Evolutionary conservation across 306 rosid genomes (phyloP).

Genomic region (Rosa rugosa): DNA sequence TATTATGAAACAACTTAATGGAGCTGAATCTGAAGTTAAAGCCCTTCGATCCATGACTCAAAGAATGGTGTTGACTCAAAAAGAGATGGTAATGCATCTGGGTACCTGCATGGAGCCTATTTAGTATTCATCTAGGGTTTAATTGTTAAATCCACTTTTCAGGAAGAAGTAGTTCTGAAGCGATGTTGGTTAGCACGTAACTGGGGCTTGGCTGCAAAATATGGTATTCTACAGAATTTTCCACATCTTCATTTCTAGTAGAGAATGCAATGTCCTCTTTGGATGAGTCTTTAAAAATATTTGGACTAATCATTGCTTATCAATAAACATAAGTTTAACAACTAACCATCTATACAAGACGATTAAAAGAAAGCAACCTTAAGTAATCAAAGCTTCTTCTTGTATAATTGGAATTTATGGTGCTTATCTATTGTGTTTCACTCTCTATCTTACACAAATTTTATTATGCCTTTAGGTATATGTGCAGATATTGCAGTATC

Average conservation of each 20-base stretch:
- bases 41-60: slow-evolving; percentile 89
- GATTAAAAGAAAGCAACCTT: background rate
- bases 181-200: slow-evolving; percentile 99
- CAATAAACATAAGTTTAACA: background rate
- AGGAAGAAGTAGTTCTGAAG: slow-evolving; percentile 99
- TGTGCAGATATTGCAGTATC: slow-evolving; percentile 90
- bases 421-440: slow-evolving; percentile 14
- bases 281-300: background rate
- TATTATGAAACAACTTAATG: slow-evolving; percentile 53
- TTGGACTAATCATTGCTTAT: background rate
- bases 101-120: slow-evolving; percentile 20
- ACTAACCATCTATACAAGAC: background rate
- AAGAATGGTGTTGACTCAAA: slow-evolving; percentile 92
- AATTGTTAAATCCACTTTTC: slow-evolving; percentile 32
- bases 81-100: slow-evolving; percentile 76
- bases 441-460: slow-evolving; percentile 29
- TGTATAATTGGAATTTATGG: slow-evolving; percentile 13
- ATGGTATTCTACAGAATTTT: slow-evolving; percentile 43
- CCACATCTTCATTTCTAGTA: background rate
- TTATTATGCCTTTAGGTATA: slow-evolving; percentile 59
- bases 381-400: slow-evolving; percentile 1
- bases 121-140: slow-evolving; percentile 26
- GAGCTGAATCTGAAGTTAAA: slow-evolving; percentile 87
- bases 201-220: slow-evolving; percentile 94
- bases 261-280: slow-evolving; percentile 4